Base-by-base conservation (phyloP, 1,139 yeast species). In the Hansenula lynferdii region DNA sequence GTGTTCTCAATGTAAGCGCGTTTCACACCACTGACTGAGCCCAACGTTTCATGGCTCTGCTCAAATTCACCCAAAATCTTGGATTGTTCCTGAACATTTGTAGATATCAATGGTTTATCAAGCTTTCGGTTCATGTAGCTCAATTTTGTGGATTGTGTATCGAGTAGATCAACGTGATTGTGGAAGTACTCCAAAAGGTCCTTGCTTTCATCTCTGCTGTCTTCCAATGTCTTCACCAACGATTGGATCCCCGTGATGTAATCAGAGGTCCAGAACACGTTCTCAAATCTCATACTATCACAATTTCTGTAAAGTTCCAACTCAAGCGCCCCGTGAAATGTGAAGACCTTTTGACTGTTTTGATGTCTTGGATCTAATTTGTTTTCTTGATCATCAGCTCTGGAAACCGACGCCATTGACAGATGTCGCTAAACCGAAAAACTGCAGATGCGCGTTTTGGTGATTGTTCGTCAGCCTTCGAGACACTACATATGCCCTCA, bases 181-280 rank as follows among this genome's bases (percentile, higher is more conserved):
- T 42, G 38, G 28, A 49, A 54, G 34, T 40, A 47, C 10, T 39
- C 34, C 6, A 50, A 36, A 2, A 47, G 40, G 8, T 40, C 40
- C 17, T 42, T 31, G 3, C 54, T 39, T 28, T 48, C 50, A 6
- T 34, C 29, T n/a, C 45, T 45, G 6, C 56, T 56, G 11, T 28
- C 33, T 11, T 50, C 48, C 10, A 58, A 37, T 10, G 34, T 38
- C 4, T 35, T 34, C 1, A 51, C 22, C 11, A 60, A 44, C 1
- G 51, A 37, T 11, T 50, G 39, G 26, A 60, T 51, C 6, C 65
- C 64, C 2, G 54, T 48, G 20, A 45, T 44, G 37, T 55, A 54
- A 38, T 60, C 65, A 21, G 49, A 42, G 4, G 58, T 41, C 62
- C 63, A 60, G 38, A 48, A 58, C 3, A 43, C 43, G 19, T 48